Conservation (phyloP, 2,329 filamentous ascomycete genomes). For the Fulvia fulva region DNA sequence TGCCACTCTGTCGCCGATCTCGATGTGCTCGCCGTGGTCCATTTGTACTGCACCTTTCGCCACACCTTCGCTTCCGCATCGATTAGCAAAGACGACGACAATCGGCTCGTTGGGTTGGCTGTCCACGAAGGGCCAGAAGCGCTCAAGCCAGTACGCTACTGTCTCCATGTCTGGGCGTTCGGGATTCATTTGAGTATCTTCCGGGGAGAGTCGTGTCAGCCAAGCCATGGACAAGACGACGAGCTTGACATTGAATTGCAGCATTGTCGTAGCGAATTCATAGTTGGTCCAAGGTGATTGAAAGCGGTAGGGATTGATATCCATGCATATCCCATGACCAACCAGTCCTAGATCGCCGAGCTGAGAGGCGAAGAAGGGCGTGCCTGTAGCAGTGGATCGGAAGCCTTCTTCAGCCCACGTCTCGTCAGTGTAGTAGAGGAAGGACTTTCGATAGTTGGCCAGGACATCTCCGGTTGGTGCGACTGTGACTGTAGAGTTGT, state of each 20-base stretch:
- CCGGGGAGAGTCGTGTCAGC: conserved; percentile 57
- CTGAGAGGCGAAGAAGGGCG: conserved; percentile 37
- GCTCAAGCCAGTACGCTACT: conserved; percentile 68
- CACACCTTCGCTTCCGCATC: conserved; percentile 58
- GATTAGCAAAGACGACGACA: conserved; percentile 67
- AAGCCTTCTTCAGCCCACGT: conserved; percentile 51
- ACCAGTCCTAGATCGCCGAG: conserved; percentile 36
- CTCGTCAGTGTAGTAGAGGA: conserved; percentile 65
- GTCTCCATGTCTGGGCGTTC: conserved; percentile 66
- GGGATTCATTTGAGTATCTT: conserved; percentile 46
- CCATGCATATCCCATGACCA: conserved; percentile 52
- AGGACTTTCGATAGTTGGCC: conserved; percentile 60
- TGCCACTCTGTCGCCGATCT: conserved; percentile 42
- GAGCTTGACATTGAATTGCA: conserved; percentile 55
- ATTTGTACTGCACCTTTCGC: conserved; percentile 21
- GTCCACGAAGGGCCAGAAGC: conserved; percentile 59
- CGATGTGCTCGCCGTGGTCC: conserved; percentile 30
- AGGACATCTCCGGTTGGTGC: conserved; percentile 52
- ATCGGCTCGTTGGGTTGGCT: conserved; percentile 50
- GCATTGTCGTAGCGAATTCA: conserved; percentile 56
- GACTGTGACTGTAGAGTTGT: conserved; percentile 59
- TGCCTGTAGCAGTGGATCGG: conserved; percentile 2
- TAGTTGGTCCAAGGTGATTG: conserved; percentile 54
- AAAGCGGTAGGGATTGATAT: conserved; percentile 62
- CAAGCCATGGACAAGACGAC: conserved; percentile 75